Percentiles rank a stretch among this genome's conserved stretches.
phyloP scores from a whole-genome alignment of 805 yeast genomes.

The Suhomyces sp. region DNA sequence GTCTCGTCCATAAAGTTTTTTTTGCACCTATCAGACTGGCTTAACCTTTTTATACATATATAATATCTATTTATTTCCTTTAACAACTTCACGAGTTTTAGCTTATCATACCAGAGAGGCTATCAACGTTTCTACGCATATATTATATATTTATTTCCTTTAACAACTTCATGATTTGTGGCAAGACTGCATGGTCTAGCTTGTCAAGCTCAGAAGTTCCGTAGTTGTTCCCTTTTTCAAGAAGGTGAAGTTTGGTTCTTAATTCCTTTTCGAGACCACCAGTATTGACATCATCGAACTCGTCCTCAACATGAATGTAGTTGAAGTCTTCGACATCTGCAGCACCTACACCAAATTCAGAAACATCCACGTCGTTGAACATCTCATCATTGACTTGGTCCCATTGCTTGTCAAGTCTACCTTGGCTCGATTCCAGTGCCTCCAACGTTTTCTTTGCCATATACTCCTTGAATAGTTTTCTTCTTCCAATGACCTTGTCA shows the following conservation, averaged over 20 bases:
- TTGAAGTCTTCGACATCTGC: constrained; percentile 47
- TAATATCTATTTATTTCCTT: not conserved
- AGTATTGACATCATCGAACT: constrained; percentile 16
- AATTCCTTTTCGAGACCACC: constrained; percentile 36
- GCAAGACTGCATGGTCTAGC: constrained; percentile 15
- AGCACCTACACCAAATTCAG: constrained; percentile 35
- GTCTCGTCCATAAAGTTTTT: constrained; percentile 57
- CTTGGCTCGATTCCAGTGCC: constrained; percentile 20
- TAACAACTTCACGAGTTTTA: constrained; percentile 12
- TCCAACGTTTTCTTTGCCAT: constrained; percentile 20
- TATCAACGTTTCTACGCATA: not conserved
- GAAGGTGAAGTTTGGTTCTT: constrained; percentile 9
- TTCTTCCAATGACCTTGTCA: constrained; percentile 32
- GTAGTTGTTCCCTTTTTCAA: constrained; percentile 12
- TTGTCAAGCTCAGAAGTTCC: constrained; percentile 34
- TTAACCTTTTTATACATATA: not conserved
- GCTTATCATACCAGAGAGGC: constrained; percentile 17
- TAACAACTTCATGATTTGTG: constrained; percentile 7
- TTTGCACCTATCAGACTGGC: constrained; percentile 4
- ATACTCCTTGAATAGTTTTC: constrained; percentile 36
- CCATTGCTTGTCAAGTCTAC: constrained; percentile 40
- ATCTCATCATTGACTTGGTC: constrained; percentile 37
- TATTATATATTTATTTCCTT: not conserved
- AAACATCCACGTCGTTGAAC: constrained; percentile 22
- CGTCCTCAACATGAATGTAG: constrained; percentile 19